Conservation (phyloP, 148 eudicot genomes). For the Linanthus parryae region DNA sequence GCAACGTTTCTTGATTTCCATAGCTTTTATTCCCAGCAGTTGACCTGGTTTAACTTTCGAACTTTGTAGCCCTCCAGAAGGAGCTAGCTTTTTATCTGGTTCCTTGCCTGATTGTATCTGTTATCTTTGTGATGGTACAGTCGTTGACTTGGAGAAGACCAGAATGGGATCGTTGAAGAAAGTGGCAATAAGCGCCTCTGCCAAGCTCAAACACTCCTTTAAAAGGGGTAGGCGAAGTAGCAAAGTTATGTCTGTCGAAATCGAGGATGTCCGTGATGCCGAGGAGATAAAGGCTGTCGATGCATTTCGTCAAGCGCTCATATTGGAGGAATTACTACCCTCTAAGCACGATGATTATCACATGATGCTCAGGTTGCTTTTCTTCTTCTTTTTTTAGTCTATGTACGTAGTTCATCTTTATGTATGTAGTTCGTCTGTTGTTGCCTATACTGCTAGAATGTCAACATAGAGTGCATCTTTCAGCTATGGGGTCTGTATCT, state of each 20-base stretch:
- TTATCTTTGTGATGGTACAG: too few relatives aligned
- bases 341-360: slow-evolving; percentile 58
- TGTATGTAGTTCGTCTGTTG: too few relatives aligned
- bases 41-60: too few relatives aligned
- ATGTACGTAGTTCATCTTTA: not conserved
- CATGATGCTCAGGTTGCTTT: slow-evolving; percentile 57
- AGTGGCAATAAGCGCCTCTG: slow-evolving; percentile 66
- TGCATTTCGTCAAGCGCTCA: slow-evolving; percentile 47
- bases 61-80: too few relatives aligned
- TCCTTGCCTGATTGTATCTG: too few relatives aligned
- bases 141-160: slow-evolving; percentile 63
- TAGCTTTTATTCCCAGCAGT: too few relatives aligned
- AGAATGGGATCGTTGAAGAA: slow-evolving; percentile 68
- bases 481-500: too few relatives aligned
- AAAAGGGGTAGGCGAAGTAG: slow-evolving; percentile 70
- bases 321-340: slow-evolving; percentile 48
- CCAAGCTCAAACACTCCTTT: slow-evolving; percentile 78
- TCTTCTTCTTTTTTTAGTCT: slow-evolving; percentile 9
- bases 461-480: too few relatives aligned
- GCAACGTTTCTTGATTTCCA: too few relatives aligned
- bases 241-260: slow-evolving; percentile 68
- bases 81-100: too few relatives aligned
- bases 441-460: too few relatives aligned
- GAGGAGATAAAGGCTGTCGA: slow-evolving; percentile 63
- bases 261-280: slow-evolving; percentile 56